A percentile compares a stretch with the other conserved stretches of the same genome.
These are phyloP conservation scores for Cladosporium sp. DNA, from an alignment of 2,329 filamentous ascomycete genomes.

Conservation along the genomic window DNA sequence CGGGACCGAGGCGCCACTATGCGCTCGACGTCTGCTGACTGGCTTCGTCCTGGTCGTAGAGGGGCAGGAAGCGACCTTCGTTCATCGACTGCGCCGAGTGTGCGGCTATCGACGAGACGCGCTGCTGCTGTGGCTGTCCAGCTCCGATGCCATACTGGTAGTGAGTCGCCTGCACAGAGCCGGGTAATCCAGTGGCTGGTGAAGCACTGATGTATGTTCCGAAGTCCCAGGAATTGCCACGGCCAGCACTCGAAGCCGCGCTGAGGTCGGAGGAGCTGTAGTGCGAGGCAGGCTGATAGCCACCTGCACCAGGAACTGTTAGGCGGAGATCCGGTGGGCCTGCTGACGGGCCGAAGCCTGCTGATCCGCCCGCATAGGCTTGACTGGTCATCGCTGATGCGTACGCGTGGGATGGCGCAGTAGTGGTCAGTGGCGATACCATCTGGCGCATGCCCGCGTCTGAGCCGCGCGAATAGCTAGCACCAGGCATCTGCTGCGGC, in stretches of 20 bases:
- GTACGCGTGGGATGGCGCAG: conserved; percentile 30
- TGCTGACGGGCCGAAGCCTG: conserved; percentile 32
- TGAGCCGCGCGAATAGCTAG: conserved; percentile 36
- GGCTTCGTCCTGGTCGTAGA: conserved; percentile 31
- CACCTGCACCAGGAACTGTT: conserved; percentile 26
- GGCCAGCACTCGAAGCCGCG: conserved; percentile 16
- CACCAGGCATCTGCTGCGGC: conserved; percentile 26
- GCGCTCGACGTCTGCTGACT: conserved; percentile 27
- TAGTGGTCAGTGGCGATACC: conserved; percentile 30
- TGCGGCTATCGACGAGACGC: conserved; percentile 22
- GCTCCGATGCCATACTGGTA: conserved; percentile 21
- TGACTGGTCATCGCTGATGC: conserved; percentile 25
- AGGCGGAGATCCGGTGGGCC: conserved; percentile 38
- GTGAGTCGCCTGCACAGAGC: conserved; percentile 21
- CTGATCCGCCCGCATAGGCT: conserved; percentile 27
- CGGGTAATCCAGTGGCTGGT: conserved; percentile 28
- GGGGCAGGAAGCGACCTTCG: conserved; percentile 30
- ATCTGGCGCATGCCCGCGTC: conserved; percentile 39
- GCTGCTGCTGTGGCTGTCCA: conserved; percentile 17
- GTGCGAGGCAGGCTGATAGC: conserved; percentile 27
- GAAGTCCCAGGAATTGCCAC: conserved; percentile 28
- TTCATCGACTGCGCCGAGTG: conserved; percentile 25
- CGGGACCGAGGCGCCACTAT: conserved; percentile 7
- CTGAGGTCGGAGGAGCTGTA: conserved; percentile 29
- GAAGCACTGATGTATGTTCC: conserved; percentile 23